Conservation (phyloP, 2,329 filamentous ascomycete genomes). For the Didymosphaeria variabile region DNA sequence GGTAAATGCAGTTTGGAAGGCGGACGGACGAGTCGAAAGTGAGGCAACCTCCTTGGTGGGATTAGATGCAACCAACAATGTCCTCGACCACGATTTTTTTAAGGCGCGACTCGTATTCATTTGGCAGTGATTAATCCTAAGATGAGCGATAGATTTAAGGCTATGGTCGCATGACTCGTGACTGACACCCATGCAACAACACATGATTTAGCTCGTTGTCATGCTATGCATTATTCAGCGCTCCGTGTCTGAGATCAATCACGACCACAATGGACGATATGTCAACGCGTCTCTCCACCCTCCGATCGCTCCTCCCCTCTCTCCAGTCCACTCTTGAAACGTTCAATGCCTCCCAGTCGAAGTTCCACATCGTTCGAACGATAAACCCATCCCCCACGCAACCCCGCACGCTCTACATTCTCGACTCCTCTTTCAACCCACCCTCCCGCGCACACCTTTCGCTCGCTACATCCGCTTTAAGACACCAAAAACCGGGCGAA, state of each 20-base stretch:
- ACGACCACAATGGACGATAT: conserved; percentile 33
- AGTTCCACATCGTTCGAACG: conserved; percentile 47
- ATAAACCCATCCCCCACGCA: conserved; percentile 42
- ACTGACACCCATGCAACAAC: not conserved
- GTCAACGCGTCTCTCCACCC: conserved; percentile 36
- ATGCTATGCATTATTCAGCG: not conserved
- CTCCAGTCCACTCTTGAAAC: conserved; percentile 43
- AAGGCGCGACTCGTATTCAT: no score
- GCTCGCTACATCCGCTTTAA: conserved; percentile 64
- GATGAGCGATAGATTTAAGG: no score
- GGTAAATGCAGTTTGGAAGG: no score
- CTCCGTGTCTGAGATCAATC: not conserved
- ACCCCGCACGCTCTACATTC: conserved; percentile 64
- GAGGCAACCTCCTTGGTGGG: no score
- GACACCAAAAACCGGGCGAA: conserved; percentile 44
- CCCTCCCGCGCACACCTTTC: conserved; percentile 67
- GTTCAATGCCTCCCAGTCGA: conserved; percentile 44
- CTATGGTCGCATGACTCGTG: not conserved
- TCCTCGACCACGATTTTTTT: no score
- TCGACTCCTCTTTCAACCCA: conserved; percentile 74
- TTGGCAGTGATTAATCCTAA: no score
- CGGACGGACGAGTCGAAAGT: no score
- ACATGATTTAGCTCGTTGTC: not conserved
- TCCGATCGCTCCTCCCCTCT: conserved; percentile 42
- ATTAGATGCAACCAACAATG: no score